Conservation (phyloP, 2,329 filamentous ascomycete species). For the Magnaporthiopsis poae region DNA sequence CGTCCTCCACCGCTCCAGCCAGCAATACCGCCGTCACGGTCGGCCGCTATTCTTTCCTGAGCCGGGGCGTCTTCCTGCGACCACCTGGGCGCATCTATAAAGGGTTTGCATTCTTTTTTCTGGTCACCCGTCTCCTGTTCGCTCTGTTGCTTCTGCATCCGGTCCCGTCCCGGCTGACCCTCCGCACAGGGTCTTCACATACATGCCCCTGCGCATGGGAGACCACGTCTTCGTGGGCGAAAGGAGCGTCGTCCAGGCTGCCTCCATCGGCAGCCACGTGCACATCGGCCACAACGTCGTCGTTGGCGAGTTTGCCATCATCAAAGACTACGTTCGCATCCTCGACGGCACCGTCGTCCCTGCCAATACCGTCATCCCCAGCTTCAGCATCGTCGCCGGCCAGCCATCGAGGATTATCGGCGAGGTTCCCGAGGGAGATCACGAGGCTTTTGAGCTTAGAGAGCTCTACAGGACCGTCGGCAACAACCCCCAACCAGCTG, state of each 20-base stretch:
- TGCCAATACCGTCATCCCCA: conserved; percentile 81
- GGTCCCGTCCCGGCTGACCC: not conserved
- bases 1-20: conserved; percentile 30
- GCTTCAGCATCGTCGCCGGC: conserved; percentile 83
- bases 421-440: conserved; percentile 64
- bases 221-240: conserved; percentile 88
- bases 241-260: conserved; percentile 68
- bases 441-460: conserved; percentile 54
- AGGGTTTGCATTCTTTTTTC: conserved; percentile 36
- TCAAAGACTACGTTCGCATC: conserved; percentile 87
- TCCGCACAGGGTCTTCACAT: conserved; percentile 52
- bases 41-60: conserved; percentile 83
- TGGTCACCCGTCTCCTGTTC: not conserved
- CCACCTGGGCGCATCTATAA: conserved; percentile 77
- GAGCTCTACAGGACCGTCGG: conserved; percentile 56
- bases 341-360: conserved; percentile 77
- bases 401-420: conserved; percentile 70
- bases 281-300: conserved; percentile 69
- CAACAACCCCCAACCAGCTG: conserved; percentile 38
- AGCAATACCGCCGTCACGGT: conserved; percentile 69
- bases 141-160: not conserved
- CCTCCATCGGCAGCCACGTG: conserved; percentile 74
- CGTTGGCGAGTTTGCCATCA: conserved; percentile 76
- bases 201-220: conserved; percentile 83
- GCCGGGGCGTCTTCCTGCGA: conserved; percentile 64